These are phyloP conservation scores for Cudoniella acicularis DNA, from an alignment of 495 filamentous ascomycete genomes.

Conservation along the genomic window DNA sequence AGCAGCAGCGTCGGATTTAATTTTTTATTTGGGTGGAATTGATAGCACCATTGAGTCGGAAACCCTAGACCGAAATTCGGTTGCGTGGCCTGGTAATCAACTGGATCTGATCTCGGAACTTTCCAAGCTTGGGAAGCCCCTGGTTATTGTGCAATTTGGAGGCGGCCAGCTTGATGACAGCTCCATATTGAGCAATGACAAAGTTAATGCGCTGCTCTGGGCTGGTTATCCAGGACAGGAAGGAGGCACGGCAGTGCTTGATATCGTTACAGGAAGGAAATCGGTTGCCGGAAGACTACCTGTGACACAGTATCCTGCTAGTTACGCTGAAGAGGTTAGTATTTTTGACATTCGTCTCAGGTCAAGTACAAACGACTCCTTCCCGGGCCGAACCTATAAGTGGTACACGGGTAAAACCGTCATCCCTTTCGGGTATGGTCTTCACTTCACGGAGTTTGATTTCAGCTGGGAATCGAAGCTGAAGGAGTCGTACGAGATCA, in stretches of 20 bases:
- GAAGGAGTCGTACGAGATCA: background rate
- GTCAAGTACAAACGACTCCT: conserved; percentile 27
- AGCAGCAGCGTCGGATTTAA: conserved; percentile 47
- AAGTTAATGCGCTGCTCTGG: conserved; percentile 51
- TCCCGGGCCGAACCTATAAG: conserved; percentile 53
- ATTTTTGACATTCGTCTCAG: conserved; percentile 43
- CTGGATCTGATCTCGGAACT: conserved; percentile 50
- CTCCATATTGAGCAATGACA: conserved; percentile 34
- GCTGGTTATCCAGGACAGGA: conserved; percentile 59
- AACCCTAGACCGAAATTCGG: conserved; percentile 43
- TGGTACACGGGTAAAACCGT: conserved; percentile 55
- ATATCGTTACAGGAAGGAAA: conserved; percentile 50
- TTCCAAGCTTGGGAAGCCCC: conserved; percentile 34
- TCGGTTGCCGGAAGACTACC: conserved; percentile 53
- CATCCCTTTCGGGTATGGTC: conserved; percentile 51
- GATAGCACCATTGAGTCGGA: conserved; percentile 53
- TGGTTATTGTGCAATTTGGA: background rate
- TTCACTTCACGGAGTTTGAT: conserved; percentile 48
- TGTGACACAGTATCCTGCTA: conserved; percentile 45
- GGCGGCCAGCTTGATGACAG: conserved; percentile 48
- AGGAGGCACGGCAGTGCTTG: conserved; percentile 50
- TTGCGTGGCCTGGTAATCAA: conserved; percentile 54
- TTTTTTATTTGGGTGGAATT: conserved; percentile 55
- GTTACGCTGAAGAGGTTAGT: conserved; percentile 34
- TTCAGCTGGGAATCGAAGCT: conserved; percentile 8